Evolutionary conservation across 2,329 filamentous ascomycete species (phyloP), one percentile per base, ranked within the genome.

Genomic region (Colletotrichum euphorbiae): DNA sequence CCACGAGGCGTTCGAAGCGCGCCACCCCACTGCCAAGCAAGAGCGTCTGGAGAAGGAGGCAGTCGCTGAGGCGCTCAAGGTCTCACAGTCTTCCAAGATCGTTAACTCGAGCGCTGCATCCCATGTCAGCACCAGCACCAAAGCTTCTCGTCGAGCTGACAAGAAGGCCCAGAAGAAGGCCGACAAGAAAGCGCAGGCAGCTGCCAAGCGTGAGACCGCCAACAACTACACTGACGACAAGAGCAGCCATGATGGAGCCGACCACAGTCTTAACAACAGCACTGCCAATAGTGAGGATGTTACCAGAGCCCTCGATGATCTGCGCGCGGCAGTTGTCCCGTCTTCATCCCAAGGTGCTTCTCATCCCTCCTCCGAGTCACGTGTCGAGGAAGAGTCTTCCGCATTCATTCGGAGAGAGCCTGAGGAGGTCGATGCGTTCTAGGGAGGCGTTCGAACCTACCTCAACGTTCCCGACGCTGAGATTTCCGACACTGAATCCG

Each of bases 401-500:
- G 28, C 43, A n/a, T 62, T 69, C 43, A 57, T 67, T 13, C 55
- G 62, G 56, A 56, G 67, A 61, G 57, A 69, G 28, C 69, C 73
- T 11, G 62, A 67, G 21, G 76, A 77, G n/a, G 74, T 75, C n/a
- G 43, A 62, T 28, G 70, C 74, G 59, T 78, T 78, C 57, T 79
- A 76, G 78, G 64, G 71, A 9, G 69, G 74, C 69, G 75, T 79
- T 19, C 73, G 77, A 19, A 62, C 64, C 7, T 69, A 71, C 33
- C 73, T 79, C 8, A 72, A 74, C 59, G 73, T 78, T 36, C 71
- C 75, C 13, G 76, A 79, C 31, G 73, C 77, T 3, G 77, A 78
- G 19, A 21, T 77, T 1, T 65, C 62, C 1, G 62, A 60, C 15
- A 7, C 11, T 3, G 66, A 69, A 11, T 9, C 50, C n/a, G 24